A percentile compares a stretch with the other conserved stretches of the same genome.
Evolutionary conservation across 108 stramenopile species (phyloP).

Genomic region (Chaetoceros muelleri): DNA sequence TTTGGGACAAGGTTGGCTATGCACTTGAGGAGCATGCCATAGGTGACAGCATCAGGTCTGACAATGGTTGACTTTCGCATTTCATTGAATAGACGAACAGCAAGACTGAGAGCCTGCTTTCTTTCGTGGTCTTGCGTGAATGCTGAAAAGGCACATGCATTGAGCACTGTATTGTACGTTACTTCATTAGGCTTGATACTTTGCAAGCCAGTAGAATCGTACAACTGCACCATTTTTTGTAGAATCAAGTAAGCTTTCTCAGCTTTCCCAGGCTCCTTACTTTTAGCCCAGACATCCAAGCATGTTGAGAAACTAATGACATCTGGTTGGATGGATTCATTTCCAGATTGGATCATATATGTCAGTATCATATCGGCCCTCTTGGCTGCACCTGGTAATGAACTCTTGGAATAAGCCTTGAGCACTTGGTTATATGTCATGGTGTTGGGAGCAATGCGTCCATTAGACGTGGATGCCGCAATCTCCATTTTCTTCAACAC

Average conservation of each 20-base stretch:
- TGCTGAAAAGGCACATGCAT: constrained; percentile 62
- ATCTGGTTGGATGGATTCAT: constrained; percentile 43
- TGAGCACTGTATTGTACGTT: constrained; percentile 54
- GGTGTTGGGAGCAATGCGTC: constrained; percentile 24
- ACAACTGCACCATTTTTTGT: constrained; percentile 25
- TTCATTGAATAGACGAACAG: constrained; percentile 30
- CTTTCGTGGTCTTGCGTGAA: constrained; percentile 23
- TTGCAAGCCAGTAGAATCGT: constrained; percentile 17
- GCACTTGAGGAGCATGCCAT: constrained; percentile 53
- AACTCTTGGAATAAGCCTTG: constrained; percentile 42
- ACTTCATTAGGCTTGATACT: constrained; percentile 34
- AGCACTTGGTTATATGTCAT: constrained; percentile 53
- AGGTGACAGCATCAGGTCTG: constrained; percentile 44
- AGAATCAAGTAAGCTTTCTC: constrained; percentile 25
- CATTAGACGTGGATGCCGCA: constrained; percentile 15
- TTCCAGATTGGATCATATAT: constrained; percentile 33
- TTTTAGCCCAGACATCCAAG: constrained; percentile 51
- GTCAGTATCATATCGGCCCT: constrained; percentile 36
- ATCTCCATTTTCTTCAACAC: constrained; percentile 36
- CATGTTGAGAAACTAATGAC: constrained; percentile 46
- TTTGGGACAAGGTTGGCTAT: constrained; percentile 46
- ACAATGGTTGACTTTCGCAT: constrained; percentile 9
- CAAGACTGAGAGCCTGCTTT: constrained; percentile 36
- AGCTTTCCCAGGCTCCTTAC: constrained; percentile 38
- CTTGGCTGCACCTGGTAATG: constrained; percentile 19